These are phyloP conservation scores for Acorus gramineus DNA, from an alignment of 106 monocot species.

Conservation along the genomic window DNA sequence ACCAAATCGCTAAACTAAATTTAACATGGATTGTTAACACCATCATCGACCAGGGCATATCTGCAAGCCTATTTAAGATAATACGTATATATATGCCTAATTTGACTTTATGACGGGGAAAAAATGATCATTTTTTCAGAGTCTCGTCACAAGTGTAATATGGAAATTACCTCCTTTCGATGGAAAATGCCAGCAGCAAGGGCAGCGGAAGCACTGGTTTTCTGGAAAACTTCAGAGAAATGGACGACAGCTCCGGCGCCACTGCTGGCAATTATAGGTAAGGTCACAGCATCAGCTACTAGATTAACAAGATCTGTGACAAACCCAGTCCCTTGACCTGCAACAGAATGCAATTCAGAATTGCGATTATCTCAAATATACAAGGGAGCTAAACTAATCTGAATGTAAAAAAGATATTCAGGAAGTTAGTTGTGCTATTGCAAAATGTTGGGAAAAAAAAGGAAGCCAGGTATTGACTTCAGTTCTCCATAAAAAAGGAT, in stretches of 20 bases:
- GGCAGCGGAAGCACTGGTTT: conserved; percentile 92
- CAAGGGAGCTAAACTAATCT: no score
- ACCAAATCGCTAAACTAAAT: no score
- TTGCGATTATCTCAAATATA: no score
- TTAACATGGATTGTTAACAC: no score
- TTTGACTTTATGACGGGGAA: neutral
- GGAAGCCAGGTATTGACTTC: neutral
- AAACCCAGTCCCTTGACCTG: conserved; percentile 89
- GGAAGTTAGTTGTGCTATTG: no score
- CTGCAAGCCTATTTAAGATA: no score
- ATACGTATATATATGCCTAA: no score
- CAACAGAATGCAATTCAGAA: conserved; percentile 1
- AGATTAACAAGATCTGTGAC: conserved; percentile 80
- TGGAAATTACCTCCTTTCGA: conserved; percentile 65
- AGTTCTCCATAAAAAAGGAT: neutral
- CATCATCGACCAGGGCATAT: no score
- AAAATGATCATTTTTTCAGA: neutral
- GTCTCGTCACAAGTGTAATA: neutral
- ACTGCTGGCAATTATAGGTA: conserved; percentile 97
- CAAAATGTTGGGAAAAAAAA: neutral
- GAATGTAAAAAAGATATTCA: no score
- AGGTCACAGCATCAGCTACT: conserved; percentile 78
- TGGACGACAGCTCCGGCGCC: conserved; percentile 82
- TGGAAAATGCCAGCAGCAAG: conserved; percentile 99
- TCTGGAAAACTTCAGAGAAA: conserved; percentile 81